Conservation (phyloP, 2,329 filamentous ascomycete species). For the Aspergillus carbonarius region DNA sequence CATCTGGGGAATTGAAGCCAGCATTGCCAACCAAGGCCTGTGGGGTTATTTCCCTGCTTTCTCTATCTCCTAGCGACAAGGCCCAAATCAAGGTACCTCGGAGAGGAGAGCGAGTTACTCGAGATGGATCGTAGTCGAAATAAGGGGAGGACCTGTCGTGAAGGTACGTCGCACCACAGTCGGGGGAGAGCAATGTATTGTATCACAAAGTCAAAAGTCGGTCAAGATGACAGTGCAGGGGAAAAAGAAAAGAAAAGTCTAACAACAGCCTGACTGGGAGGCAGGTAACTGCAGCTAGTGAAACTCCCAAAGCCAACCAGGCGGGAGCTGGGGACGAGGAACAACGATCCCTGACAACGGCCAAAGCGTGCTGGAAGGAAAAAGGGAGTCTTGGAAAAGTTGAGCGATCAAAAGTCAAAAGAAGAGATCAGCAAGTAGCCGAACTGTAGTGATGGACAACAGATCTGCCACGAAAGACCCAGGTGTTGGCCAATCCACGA, state of each 20-base stretch:
- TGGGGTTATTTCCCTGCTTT: background rate
- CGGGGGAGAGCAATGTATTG: slow-evolving; percentile 31
- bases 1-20: slow-evolving; percentile 40
- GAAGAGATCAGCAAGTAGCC: slow-evolving; percentile 4
- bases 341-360: slow-evolving; percentile 16
- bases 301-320: slow-evolving; percentile 19
- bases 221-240: slow-evolving; percentile 31
- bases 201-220: slow-evolving; percentile 39
- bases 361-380: slow-evolving; percentile 4
- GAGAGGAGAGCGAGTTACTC: slow-evolving; percentile 15
- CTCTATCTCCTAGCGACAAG: slow-evolving; percentile 1
- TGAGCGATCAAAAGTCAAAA: slow-evolving; percentile 13
- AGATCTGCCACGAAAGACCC: slow-evolving; percentile 13
- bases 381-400: slow-evolving; percentile 1
- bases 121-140: slow-evolving; percentile 16
- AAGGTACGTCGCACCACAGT: slow-evolving; percentile 32
- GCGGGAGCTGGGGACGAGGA: slow-evolving; percentile 14
- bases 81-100: slow-evolving; percentile 12
- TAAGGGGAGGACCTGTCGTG: slow-evolving; percentile 18
- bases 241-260: slow-evolving; percentile 21
- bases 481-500: slow-evolving; percentile 9
- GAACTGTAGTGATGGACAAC: slow-evolving; percentile 4
- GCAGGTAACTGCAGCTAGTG: slow-evolving; percentile 27
- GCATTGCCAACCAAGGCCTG: slow-evolving; percentile 28
- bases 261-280: slow-evolving; percentile 17